Evolutionary conservation across 257 asterid species (phyloP), one percentile per base, ranked within the genome.

Genomic region (Cruciata laevipes): DNA sequence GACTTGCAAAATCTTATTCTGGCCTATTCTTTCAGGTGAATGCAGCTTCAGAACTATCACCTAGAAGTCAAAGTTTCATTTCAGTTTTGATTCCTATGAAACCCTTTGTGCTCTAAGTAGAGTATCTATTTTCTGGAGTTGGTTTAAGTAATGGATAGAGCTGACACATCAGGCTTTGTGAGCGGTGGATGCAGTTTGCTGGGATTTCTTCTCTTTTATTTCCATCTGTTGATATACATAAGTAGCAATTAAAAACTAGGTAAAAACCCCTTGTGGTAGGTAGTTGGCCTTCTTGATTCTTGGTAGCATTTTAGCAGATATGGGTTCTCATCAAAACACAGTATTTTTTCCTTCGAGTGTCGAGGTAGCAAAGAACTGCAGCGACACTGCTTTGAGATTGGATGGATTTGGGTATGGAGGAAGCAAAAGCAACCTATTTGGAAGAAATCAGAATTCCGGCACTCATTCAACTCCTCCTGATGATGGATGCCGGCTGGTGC

Each of bases 401-500:
- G 85, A 89, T 79, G 86, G 89, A 75, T 83, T 87, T 75, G 95
- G 95, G 25, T 80, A 88, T 68, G 91, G 89, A 74, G 76, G 78
- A 69, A 74, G 57, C 64, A 79, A 77, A 74, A 68, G 71, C 63
- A 59, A 77, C 57, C 64, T 63, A n/a, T 75, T 83, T 32, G 80
- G 79, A 35, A 71, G 76, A 55, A 73, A 67, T 70, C 82, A 77
- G 61, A 71, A 69, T 53, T 65, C 64, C 44, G 78, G 73, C 69
- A 67, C 67, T 69, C 71, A 71, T 61, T 37, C 75, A 8, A 83
- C 70, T 68, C 70, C 78, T 69, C 82, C 75, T 3, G 99, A 89
- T 71, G 98, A 91, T 67, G 91, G 85, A 24, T 91, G 94, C 87
- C 83, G 83, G 77, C 80, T 91, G 85, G 95, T 91, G 24, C 96